phyloP scores from a whole-genome alignment of 495 filamentous ascomycete genomes.

The Parmelia sp. region DNA sequence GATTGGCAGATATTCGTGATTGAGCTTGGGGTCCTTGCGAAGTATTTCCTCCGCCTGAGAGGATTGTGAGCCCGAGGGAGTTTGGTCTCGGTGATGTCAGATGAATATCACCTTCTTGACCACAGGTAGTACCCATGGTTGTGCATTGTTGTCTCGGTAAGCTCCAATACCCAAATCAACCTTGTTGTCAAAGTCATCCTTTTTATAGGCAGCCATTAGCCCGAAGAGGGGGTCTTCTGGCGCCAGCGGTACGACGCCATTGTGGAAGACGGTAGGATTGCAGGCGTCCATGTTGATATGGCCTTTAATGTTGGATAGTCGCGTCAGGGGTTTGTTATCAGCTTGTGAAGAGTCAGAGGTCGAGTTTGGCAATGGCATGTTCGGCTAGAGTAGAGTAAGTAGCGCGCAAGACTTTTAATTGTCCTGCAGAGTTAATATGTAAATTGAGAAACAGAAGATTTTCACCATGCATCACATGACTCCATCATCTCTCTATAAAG shows the following conservation, averaged over 20 bases:
- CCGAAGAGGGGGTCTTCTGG: constrained; percentile 96
- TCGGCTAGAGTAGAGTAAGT: background rate
- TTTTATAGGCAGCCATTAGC: constrained; percentile 79
- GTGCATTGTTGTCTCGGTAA: constrained; percentile 89
- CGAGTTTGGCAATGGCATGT: constrained; percentile 31
- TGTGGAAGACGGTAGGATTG: constrained; percentile 61
- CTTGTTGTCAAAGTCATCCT: constrained; percentile 78
- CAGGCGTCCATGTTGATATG: constrained; percentile 42
- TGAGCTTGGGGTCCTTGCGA: constrained; percentile 77
- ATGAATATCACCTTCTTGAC: constrained; percentile 73
- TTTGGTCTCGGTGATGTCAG: background rate
- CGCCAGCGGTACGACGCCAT: constrained; percentile 76
- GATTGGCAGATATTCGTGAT: constrained; percentile 98
- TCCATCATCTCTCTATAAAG: no score
- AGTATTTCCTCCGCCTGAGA: constrained; percentile 80
- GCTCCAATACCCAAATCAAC: constrained; percentile 96
- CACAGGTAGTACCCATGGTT: constrained; percentile 97
- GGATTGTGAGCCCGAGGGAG: background rate
- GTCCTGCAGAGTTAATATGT: background rate
- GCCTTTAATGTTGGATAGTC: constrained; percentile 35
- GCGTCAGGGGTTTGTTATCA: constrained; percentile 34
- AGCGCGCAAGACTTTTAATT: background rate
- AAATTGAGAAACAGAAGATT: no score
- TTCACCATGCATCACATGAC: no score
- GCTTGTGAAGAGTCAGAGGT: constrained; percentile 36